Conservation (phyloP, 805 yeast genomes). For the Pichia paraexigua region DNA sequence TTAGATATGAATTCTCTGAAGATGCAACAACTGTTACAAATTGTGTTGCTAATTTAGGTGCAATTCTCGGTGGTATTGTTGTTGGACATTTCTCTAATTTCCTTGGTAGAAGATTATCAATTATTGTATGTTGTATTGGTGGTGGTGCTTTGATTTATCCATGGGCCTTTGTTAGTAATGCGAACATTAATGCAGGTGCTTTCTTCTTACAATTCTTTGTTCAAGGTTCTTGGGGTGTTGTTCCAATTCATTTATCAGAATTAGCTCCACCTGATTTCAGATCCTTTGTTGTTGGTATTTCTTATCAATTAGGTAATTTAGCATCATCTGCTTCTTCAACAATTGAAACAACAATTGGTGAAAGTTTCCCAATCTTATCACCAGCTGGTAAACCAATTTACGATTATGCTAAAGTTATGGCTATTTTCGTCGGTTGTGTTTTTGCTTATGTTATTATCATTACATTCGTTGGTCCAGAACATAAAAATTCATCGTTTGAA, state of each 20-base stretch:
- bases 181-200: conserved; percentile 49
- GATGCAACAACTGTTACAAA: conserved; percentile 47
- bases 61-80: conserved; percentile 46
- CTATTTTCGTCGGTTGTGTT: conserved; percentile 59
- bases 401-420: conserved; percentile 56
- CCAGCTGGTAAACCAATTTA: conserved; percentile 27
- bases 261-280: conserved; percentile 56
- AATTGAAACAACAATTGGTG: conserved; percentile 59
- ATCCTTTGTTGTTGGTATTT: conserved; percentile 53
- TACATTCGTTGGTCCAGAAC: conserved; percentile 55
- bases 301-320: conserved; percentile 64
- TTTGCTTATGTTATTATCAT: conserved; percentile 44
- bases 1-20: conserved; percentile 35
- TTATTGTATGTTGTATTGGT: conserved; percentile 41
- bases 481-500: conserved; percentile 25
- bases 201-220: conserved; percentile 57
- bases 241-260: conserved; percentile 55
- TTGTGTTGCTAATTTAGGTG: conserved; percentile 52
- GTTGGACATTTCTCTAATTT: conserved; percentile 50
- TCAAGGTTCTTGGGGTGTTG: conserved; percentile 65
- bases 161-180: conserved; percentile 43
- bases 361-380: conserved; percentile 37
- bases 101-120: conserved; percentile 47
- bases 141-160: conserved; percentile 62
- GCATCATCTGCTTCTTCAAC: conserved; percentile 62